These are phyloP conservation scores for Ceratocystis colombiana DNA, from an alignment of 2,329 filamentous ascomycete genomes.

Conservation along the genomic window DNA sequence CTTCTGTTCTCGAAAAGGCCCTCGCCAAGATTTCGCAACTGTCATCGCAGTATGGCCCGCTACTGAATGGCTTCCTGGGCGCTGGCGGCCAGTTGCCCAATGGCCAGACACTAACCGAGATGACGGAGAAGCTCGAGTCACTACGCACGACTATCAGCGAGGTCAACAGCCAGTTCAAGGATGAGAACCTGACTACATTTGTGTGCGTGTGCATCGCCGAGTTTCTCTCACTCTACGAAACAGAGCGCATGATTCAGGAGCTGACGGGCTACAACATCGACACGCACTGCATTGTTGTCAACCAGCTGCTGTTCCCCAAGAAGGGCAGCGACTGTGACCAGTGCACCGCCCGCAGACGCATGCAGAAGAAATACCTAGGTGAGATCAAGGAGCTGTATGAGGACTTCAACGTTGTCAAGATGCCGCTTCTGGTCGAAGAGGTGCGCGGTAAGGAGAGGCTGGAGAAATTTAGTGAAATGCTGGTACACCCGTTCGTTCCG, in stretches of 20 bases:
- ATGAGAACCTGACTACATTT: slow-evolving; percentile 89
- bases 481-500: slow-evolving; percentile 64
- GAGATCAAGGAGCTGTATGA: slow-evolving; percentile 98
- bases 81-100: slow-evolving; percentile 66
- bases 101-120: slow-evolving; percentile 83
- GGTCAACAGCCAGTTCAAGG: slow-evolving; percentile 97
- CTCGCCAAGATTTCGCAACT: slow-evolving; percentile 95
- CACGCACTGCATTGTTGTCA: slow-evolving; percentile 94
- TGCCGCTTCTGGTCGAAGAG: slow-evolving; percentile 92
- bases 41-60: slow-evolving; percentile 86
- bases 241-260: slow-evolving; percentile 99
- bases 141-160: slow-evolving; percentile 87
- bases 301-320: slow-evolving; percentile 90
- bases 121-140: slow-evolving; percentile 89
- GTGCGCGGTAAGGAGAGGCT: slow-evolving; percentile 90
- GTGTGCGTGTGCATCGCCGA: slow-evolving; percentile 98
- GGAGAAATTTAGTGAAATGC: slow-evolving; percentile 80
- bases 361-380: slow-evolving; percentile 99
- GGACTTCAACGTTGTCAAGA: slow-evolving; percentile 91
- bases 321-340: slow-evolving; percentile 80
- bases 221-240: slow-evolving; percentile 94
- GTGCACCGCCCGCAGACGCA: slow-evolving; percentile 87
- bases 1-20: slow-evolving; percentile 93
- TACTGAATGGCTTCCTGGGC: slow-evolving; percentile 88
- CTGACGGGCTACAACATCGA: slow-evolving; percentile 87